Base-by-base conservation (phyloP, 805 yeast genomes). In the baker's yeast (Saccharomyces cerevisiae) region DNA sequence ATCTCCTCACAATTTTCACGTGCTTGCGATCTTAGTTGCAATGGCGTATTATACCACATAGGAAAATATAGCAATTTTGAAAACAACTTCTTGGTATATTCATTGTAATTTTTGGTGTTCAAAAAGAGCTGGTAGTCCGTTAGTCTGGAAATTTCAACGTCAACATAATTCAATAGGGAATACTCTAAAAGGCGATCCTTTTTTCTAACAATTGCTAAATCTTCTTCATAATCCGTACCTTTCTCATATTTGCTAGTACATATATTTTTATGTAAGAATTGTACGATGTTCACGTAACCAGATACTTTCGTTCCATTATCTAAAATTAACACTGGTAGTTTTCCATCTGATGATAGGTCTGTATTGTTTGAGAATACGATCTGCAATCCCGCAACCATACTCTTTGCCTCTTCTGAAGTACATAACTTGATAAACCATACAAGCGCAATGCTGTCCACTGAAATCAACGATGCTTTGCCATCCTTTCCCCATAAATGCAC, bases 21-120 rank as follows among this genome's bases (percentile, higher is more conserved):
- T 4, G 63, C 61, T 2, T 49, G 46, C 2, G 59, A 47, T 47
- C 70, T 53, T 32, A 58, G 53, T 21, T 52, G 52, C 36, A 61
- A 32, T 1, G 91, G 90, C 24, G 84, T 81, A 56, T 79, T 80
- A 64, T 85, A 85, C 78, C 85, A 87, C 79, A 84, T 77, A 9
- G 91, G 92, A 70, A 85, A 86, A 6, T 87, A 85, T 21, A 85
- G 67, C 53, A 80, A 76, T 3, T 71, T 60, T 47, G 75, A 71
- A 63, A 84, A 84, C 17, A 78, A 61, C 24, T 78, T 77, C 56
- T 88, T 74, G 3, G 89, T 79, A 59, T 76, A 83, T 11, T 72
- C 65, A 55, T 81, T 85, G 66, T 84, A 86, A 65, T 86, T 85
- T 17, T 67, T 69, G 28, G 76, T 74, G 60, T 82, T 79, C 48